Evolutionary conservation across 345 rosid species (phyloP).

Genomic region (Lepidium didymum): DNA sequence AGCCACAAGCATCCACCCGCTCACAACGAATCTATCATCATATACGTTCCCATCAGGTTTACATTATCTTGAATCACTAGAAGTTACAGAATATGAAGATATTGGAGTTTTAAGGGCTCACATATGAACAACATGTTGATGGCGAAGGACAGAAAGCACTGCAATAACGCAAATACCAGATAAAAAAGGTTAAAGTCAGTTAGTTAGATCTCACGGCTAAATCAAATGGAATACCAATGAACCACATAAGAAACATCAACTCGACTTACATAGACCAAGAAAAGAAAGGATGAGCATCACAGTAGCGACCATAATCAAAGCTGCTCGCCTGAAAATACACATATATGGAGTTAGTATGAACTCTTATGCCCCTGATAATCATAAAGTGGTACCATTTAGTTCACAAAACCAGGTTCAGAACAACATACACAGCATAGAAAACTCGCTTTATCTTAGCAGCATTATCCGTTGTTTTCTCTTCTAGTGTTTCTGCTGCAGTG

Average conservation of each 20-base stretch:
- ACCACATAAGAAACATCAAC: not conserved
- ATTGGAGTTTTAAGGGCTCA: conserved; percentile 31
- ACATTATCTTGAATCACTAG: not conserved
- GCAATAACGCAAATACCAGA: conserved; percentile 26
- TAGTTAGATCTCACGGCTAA: conserved; percentile 10
- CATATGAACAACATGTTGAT: conserved; percentile 71
- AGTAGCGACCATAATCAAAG: conserved; percentile 71
- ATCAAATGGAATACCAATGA: not conserved
- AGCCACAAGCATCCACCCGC: conserved; percentile 91
- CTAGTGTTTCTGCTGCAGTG: conserved; percentile 60
- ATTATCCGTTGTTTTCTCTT: conserved; percentile 64
- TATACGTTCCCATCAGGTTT: not conserved
- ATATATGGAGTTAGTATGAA: not conserved
- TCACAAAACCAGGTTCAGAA: conserved; percentile 9
- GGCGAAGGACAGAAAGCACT: conserved; percentile 69
- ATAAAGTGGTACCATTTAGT: not conserved
- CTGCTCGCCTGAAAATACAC: conserved; percentile 55
- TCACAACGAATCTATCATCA: conserved; percentile 59
- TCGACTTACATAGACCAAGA: conserved; percentile 75
- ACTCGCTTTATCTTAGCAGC: conserved; percentile 58
- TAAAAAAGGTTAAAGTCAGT: not conserved
- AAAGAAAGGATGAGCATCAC: conserved; percentile 82
- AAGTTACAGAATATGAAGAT: not conserved
- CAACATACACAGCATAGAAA: conserved; percentile 62
- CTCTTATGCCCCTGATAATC: not conserved